Conservation (phyloP, 1,284 basidiomycete genomes). For the Fomitopsis pinicola region DNA sequence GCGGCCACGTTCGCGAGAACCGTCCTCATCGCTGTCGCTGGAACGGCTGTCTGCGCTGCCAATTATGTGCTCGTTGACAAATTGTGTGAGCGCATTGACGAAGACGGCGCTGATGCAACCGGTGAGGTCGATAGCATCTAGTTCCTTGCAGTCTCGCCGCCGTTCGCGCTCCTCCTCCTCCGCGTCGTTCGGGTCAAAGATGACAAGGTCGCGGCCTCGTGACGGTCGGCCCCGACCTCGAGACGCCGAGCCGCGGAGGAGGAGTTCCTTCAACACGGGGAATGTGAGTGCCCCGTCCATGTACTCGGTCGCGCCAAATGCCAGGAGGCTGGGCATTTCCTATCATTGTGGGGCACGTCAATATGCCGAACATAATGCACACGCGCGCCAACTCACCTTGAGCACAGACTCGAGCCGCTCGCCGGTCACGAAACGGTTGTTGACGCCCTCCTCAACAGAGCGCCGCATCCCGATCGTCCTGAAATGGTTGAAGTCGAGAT, state of each 20-base stretch:
- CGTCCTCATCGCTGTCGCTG: slow-evolving; percentile 41
- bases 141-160: slow-evolving; percentile 70
- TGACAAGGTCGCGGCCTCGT: slow-evolving; percentile 52
- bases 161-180: slow-evolving; percentile 74
- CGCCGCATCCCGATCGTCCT: slow-evolving; percentile 93
- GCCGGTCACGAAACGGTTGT: slow-evolving; percentile 90
- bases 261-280: slow-evolving; percentile 79
- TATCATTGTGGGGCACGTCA: slow-evolving; percentile 23
- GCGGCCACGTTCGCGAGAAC: slow-evolving; percentile 27
- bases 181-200: slow-evolving; percentile 42
- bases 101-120: slow-evolving; percentile 92
- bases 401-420: slow-evolving; percentile 79
- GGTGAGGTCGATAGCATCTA: slow-evolving; percentile 90
- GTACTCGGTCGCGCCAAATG: slow-evolving; percentile 92
- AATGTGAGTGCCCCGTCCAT: slow-evolving; percentile 89
- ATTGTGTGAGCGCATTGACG: slow-evolving; percentile 77
- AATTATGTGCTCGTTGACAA: slow-evolving; percentile 71
- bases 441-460: slow-evolving; percentile 86
- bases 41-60: slow-evolving; percentile 40
- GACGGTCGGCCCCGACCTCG: slow-evolving; percentile 66
- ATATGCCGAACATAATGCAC: background rate
- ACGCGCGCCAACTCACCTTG: slow-evolving; percentile 48
- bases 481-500: slow-evolving; percentile 90
- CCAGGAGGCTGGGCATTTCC: slow-evolving; percentile 81
- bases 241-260: slow-evolving; percentile 74